Conservation (phyloP, 2,329 filamentous ascomycete species). For the Neoascochyta sp. region DNA sequence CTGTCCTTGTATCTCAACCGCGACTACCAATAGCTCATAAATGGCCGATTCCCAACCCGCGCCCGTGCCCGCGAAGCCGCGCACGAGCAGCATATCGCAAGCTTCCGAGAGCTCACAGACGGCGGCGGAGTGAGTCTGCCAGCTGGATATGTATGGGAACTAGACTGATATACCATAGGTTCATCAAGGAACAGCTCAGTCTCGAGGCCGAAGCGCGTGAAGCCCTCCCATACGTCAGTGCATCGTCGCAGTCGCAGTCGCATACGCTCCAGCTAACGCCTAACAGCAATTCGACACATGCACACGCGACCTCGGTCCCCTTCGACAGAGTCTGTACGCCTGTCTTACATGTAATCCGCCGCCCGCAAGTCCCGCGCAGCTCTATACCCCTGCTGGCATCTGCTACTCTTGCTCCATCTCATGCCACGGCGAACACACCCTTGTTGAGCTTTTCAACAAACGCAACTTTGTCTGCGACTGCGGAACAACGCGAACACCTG, state of each 20-base stretch:
- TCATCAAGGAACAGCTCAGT: slow-evolving; percentile 82
- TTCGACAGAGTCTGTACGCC: slow-evolving; percentile 86
- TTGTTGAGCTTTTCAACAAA: slow-evolving; percentile 95
- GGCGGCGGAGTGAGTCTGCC: slow-evolving; percentile 44
- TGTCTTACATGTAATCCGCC: slow-evolving; percentile 91
- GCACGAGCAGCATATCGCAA: slow-evolving; percentile 42
- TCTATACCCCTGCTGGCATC: slow-evolving; percentile 72
- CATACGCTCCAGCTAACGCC: slow-evolving; percentile 11
- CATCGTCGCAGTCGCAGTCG: slow-evolving; percentile 2
- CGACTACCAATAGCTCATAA: not conserved
- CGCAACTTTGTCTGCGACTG: slow-evolving; percentile 96
- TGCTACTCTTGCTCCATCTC: slow-evolving; percentile 97
- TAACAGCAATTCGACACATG: slow-evolving; percentile 84
- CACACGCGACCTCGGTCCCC: slow-evolving; percentile 80
- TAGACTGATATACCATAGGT: slow-evolving; percentile 50
- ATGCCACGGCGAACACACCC: slow-evolving; percentile 89
- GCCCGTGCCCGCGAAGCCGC: slow-evolving; percentile 23
- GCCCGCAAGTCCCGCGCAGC: slow-evolving; percentile 58
- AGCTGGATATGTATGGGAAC: too few relatives aligned
- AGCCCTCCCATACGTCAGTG: slow-evolving; percentile 79
- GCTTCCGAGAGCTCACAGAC: slow-evolving; percentile 53
- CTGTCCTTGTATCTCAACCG: too few relatives aligned
- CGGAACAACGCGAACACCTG: slow-evolving; percentile 75
- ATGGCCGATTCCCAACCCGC: slow-evolving; percentile 30
- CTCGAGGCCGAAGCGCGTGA: slow-evolving; percentile 95